Base-by-base conservation (phyloP, 257 asterid genomes). In the Rehmannia glutinosa region DNA sequence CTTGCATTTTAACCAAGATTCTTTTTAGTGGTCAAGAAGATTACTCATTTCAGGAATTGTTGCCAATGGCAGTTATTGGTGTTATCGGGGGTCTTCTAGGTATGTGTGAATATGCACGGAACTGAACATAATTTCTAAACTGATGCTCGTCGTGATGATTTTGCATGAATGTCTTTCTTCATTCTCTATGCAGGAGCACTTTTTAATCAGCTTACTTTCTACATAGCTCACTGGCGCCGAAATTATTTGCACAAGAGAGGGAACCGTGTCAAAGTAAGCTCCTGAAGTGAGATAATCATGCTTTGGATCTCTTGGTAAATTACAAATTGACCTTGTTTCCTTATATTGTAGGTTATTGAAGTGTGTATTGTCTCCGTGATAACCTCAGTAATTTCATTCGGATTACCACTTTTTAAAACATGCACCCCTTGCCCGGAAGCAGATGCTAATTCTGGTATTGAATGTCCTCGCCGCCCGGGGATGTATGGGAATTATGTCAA, bases 11-110 rank as follows among this genome's bases (percentile, higher is more conserved):
- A 70, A 82, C 80, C 60, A 73, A 39, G 69, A 60, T 66, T 70
- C 54, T 61, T 81, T 82, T 75, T 82, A 94, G 99, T 79, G 99
- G 97, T 74, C 99, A 94, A 88, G 99, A 94, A 66, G 99, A 94
- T 82, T 94, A 94, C 82, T 91, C 97, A 25, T 87, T 94, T 76
- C 86, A 77, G 82, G 99, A 94, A 81, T 59, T 94, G 84, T 76
- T 91, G 75, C 99, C 99, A 41, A 91, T 94, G 97, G 97, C 97
- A 58, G 83, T 94, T 74, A 91, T 91, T 77, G 99, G 97, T n/a
- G 85, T 94, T 36, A 84, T 91, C 38, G 99, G 99, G 62, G 99
- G 99, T 60, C 97, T 94, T 72, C 96, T 94, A 39, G 99, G 99
- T 94, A 85, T 58, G 91, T 69, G 27, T 58, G 30, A 52, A 65